phyloP scores from a whole-genome alignment of 768 basidiomycete species.

The Amanita jacksonii region DNA sequence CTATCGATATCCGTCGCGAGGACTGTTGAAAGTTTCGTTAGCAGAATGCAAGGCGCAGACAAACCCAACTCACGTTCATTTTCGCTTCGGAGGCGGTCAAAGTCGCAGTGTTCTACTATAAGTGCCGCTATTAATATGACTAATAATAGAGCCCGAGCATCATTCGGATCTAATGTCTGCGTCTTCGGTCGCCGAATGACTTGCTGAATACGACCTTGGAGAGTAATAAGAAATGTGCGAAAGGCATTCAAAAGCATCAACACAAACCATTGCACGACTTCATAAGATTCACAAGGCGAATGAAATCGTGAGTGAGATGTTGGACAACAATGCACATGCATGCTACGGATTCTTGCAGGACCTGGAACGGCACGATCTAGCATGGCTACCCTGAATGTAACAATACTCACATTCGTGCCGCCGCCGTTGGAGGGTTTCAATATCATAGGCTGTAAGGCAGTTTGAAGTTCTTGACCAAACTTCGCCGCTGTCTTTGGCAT shows the following conservation, averaged over 20 bases:
- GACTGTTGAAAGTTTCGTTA: slow-evolving; percentile 23
- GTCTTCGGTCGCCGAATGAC: slow-evolving; percentile 34
- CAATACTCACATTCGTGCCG: slow-evolving; percentile 49
- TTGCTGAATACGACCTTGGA: slow-evolving; percentile 53
- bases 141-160: slow-evolving; percentile 49
- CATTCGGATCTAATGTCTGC: slow-evolving; percentile 34
- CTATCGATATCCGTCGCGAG: slow-evolving; percentile 46
- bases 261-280: slow-evolving; percentile 73
- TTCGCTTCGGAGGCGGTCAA: slow-evolving; percentile 65
- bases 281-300: slow-evolving; percentile 64
- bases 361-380: slow-evolving; percentile 31
- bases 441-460: slow-evolving; percentile 82
- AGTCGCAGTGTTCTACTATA: slow-evolving; percentile 82
- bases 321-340: slow-evolving; percentile 85
- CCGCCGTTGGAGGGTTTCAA: slow-evolving; percentile 64
- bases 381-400: not conserved
- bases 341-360: slow-evolving; percentile 85
- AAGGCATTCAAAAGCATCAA: slow-evolving; percentile 15
- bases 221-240: slow-evolving; percentile 3
- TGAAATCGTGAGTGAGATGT: slow-evolving; percentile 80
- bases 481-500: slow-evolving; percentile 87
- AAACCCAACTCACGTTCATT: slow-evolving; percentile 39
- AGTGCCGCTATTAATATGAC: slow-evolving; percentile 80
- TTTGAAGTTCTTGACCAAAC: slow-evolving; percentile 82
- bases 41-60: not conserved